Base-by-base conservation (phyloP, 495 filamentous ascomycete genomes). In the Daldinia grandis region DNA sequence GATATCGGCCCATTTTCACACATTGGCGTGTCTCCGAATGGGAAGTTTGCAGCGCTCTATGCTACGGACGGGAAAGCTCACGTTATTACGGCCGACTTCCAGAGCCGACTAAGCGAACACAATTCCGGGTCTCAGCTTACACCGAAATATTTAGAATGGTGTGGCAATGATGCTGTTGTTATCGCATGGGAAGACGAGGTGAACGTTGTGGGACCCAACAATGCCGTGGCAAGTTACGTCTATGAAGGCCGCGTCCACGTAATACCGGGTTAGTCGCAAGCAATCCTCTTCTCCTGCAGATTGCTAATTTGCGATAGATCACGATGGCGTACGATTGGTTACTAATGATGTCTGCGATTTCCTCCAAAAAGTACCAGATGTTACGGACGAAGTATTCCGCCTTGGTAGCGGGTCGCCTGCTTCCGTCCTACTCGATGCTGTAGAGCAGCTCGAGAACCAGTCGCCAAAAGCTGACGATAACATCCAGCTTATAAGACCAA, bases 121-220 rank as follows among this genome's bases (percentile, higher is more conserved):
- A 91, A 97, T 77, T 94, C 94, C 0, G 89, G 88, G 63, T 92
- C 91, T 25, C 92, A 89, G 71, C 95, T 91, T n/a, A 83, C 89
- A 1, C 96, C 95, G 1, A 93, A 93, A 74, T 90, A 94, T 60
- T 85, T 99, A 57, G 89, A 93, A 68, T 99, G 95, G 95, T 98
- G 95, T 79, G 95, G 95, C 15, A 96, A 97, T 65, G 93, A 98
- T 79, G 92, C 93, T 6, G 93, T 98, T 8, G 89, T 97, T 50
- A 87, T 98, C 65, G 93, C 93, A 14, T 99, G 95, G 95, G 95
- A 97, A 72, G 95, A 99, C 79, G 95, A 99, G 73, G 90, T 98
- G n/a, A 95, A 98, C 76, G 85, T 99, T 49, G 91, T 98, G 61
- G 94, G 94, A 1, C 93, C 93, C 0, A 90, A 89, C 54, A 93